Conservation (phyloP, 2,329 filamentous ascomycete species). For the Stagonosporopsis vannaccii region DNA sequence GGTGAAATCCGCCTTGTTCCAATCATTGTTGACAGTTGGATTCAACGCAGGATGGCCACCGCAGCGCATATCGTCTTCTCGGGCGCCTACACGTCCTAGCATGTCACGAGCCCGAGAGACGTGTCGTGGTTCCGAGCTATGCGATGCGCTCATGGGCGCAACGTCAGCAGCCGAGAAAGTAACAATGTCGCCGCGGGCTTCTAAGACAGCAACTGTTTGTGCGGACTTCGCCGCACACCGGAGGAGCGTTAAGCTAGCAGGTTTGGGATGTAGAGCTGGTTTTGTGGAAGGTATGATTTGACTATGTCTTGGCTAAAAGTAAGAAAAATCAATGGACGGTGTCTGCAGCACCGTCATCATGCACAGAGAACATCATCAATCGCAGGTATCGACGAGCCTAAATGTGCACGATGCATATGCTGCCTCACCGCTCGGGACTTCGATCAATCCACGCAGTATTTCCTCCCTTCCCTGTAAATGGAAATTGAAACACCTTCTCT, state of each 20-base stretch:
- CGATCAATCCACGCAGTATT: slow-evolving; percentile 60
- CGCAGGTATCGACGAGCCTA: no score
- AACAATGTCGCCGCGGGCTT: neutral
- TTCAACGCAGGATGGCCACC: neutral
- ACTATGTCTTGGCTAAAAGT: no score
- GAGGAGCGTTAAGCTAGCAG: slow-evolving; percentile 1
- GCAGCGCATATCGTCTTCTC: neutral
- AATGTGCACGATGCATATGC: no score
- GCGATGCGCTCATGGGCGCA: neutral
- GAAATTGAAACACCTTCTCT: slow-evolving; percentile 43
- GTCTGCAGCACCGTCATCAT: no score
- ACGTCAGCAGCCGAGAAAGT: neutral
- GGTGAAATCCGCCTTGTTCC: slow-evolving; percentile 50
- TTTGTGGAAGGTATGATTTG: no score
- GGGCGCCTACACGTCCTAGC: neutral
- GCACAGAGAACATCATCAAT: no score
- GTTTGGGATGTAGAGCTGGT: no score
- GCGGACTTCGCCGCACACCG: neutral
- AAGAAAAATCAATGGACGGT: no score
- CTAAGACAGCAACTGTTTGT: neutral
- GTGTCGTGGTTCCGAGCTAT: neutral
- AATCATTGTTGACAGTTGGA: slow-evolving; percentile 44
- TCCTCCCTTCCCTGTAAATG: slow-evolving; percentile 51
- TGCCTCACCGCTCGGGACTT: slow-evolving; percentile 17
- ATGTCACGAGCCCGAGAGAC: neutral